Base-by-base conservation (phyloP, 2,329 filamentous ascomycete genomes). In the Hysterium pulicare region DNA sequence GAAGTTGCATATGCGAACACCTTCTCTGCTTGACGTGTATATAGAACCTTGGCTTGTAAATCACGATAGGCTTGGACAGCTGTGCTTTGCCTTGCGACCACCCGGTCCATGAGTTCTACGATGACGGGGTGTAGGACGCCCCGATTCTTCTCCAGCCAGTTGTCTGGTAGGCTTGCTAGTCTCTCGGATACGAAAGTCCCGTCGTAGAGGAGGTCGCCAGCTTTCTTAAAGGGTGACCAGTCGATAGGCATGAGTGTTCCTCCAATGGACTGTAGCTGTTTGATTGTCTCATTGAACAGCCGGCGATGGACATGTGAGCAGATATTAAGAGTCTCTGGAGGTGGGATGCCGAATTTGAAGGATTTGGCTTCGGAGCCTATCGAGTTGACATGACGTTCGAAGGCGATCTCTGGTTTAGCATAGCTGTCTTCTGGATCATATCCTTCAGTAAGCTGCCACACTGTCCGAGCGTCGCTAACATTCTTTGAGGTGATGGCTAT, bases 111-210 rank as follows among this genome's bases (percentile, higher is more conserved):
- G 8, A 80, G 60, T 31, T 69, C 54, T 28, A 66, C 59, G 23
- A 73, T 78, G 8, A 75, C 70, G 2, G 76, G 75, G 49, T 79
- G 74, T 10, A 79, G 61, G 2, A 64, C 53, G n/a, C 64, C 50
- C 4, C 69, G 41, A 28, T 62, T 57, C 34, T 55, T 56, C 11
- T 51, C 51, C 1, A 65, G 47, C 33, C 58, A 64, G 44, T 60
- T 49, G 35, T 64, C 56, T 3, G 61, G 59, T 0, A 64, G 46
- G 0, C 54, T 59, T 1, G 75, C 72, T 8, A 78, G 64, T 13
- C 79, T 70, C 53, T 82, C 79, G 2, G 72, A 75, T 1, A 82
- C 75, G 57, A 81, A 76, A 0, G 77, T 74, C 0, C 78, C 78
- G 17, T 76, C 72, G 52, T 82, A 82, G 0, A 82, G 62, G 2